Base-by-base conservation (phyloP, 441 rosid genomes). In the Pelargonium citronellum region DNA sequence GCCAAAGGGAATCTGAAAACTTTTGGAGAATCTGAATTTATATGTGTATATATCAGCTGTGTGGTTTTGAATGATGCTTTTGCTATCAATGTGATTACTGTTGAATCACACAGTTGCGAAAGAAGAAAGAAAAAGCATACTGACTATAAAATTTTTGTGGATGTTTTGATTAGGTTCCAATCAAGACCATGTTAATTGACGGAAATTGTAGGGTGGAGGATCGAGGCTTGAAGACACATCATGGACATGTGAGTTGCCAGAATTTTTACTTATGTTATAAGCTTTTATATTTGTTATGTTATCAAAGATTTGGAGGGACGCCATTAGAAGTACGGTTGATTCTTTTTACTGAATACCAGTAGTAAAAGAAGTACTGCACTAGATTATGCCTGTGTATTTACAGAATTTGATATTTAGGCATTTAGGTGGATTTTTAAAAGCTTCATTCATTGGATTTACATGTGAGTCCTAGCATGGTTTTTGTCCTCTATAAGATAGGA, bases 131-230 rank as follows among this genome's bases (percentile, higher is more conserved):
- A 30, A 30, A 20, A 53, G 65, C 47, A 8, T 12, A 53, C 71
- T 47, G 58, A 58, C 37, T 49, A n/a, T 65, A 22, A 67, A 74
- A 6, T 19, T 16, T 46, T 20, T 12, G 20, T 72, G 10, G n/a
- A 17, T 49, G 15, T 63, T 41, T 65, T 58, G 27, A 55, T 78
- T 78, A 95, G 99, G 90, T 95, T 34, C 99, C 99, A 11, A 89
- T 95, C 82, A 95, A 95, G 87, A 92, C 98, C 11, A 68, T 95
- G 84, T 77, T 95, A 60, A 87, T 95, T 67, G 99, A 92, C 78
- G 99, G 99, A 7, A 95, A 89, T 76, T 95, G 97, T 81, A 85
- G 99, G 78, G 99, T 92, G 72, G 99, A 95, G 82, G 99, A 95
- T 83, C 96, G 98, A 49, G 99, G 99, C 66, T 83, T 95, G 95